These are phyloP conservation scores for Cenococcum geophilum DNA, from an alignment of 495 filamentous ascomycete genomes.

Conservation along the genomic window DNA sequence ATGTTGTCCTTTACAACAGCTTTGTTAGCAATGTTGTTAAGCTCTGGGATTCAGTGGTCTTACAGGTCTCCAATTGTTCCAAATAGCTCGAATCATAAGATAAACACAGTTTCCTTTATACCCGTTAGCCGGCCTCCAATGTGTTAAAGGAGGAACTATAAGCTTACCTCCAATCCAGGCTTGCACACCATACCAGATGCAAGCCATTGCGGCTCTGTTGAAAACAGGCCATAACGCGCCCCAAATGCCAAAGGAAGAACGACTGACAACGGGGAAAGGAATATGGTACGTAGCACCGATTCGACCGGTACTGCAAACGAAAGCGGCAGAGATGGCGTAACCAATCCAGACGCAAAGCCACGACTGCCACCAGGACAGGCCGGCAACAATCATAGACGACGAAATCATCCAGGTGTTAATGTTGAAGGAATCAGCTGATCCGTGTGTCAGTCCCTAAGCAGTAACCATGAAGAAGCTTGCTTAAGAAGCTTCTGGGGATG, in stretches of 20 bases:
- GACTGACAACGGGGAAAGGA: conserved; percentile 37
- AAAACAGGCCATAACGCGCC: conserved; percentile 75
- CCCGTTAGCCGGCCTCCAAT: conserved; percentile 13
- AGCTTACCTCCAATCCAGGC: conserved; percentile 67
- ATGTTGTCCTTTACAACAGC: conserved; percentile 43
- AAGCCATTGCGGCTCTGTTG: conserved; percentile 76
- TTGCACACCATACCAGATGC: conserved; percentile 85
- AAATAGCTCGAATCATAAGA: conserved; percentile 38
- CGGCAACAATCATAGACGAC: conserved; percentile 69
- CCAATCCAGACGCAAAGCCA: conserved; percentile 74
- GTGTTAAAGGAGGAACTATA: neutral
- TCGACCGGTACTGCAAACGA: conserved; percentile 72
- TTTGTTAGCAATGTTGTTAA: neutral
- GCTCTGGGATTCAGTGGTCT: neutral
- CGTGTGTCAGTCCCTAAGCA: neutral
- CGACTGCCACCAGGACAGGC: conserved; percentile 91
- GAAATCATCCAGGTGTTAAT: conserved; percentile 99
- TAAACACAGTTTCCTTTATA: conserved; percentile 31
- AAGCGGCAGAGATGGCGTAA: conserved; percentile 67
- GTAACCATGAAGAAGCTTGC: neutral
- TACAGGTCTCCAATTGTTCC: conserved; percentile 31
- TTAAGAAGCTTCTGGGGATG: neutral
- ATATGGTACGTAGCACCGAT: conserved; percentile 50
- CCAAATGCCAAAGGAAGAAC: conserved; percentile 41
- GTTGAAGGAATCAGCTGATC: conserved; percentile 77